Percentiles rank a stretch among this genome's conserved stretches.
These are phyloP conservation scores for Suillus paluster DNA, from an alignment of 768 basidiomycete genomes.

Conservation along the genomic window DNA sequence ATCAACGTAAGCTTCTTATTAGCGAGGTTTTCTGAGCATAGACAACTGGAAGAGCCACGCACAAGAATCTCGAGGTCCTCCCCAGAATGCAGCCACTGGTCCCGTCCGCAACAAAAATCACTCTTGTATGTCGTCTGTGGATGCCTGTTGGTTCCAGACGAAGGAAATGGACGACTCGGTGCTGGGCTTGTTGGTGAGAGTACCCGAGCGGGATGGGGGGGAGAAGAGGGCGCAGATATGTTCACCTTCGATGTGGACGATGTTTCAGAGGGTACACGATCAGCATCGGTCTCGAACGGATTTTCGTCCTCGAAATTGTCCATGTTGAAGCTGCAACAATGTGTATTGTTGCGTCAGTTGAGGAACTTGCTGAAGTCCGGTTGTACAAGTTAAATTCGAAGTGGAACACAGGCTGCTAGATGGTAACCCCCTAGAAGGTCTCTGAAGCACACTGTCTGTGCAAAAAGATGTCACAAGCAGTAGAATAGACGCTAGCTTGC, in stretches of 20 bases:
- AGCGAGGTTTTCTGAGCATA: background rate
- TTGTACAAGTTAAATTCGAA: background rate
- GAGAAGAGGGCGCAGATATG: conserved; percentile 60
- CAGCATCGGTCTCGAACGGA: conserved; percentile 58
- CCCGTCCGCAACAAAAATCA: conserved; percentile 79
- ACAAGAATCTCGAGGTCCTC: conserved; percentile 84
- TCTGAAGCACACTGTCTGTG: background rate
- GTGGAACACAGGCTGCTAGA: background rate
- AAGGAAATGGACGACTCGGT: conserved; percentile 49
- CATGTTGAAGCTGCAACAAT: conserved; percentile 17
- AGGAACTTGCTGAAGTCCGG: background rate
- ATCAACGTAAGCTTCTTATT: conserved; percentile 21
- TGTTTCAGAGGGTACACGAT: conserved; percentile 39
- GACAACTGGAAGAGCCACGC: conserved; percentile 29
- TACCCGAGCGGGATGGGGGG: conserved; percentile 46
- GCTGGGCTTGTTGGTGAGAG: conserved; percentile 52
- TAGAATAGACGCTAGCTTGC: background rate
- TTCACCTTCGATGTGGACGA: conserved; percentile 42
- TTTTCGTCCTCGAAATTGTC: conserved; percentile 66
- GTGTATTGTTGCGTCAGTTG: background rate
- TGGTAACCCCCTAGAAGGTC: background rate
- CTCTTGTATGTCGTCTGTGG: conserved; percentile 62
- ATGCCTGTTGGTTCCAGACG: conserved; percentile 58
- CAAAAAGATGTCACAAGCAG: background rate
- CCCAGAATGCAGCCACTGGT: conserved; percentile 78